A percentile compares a stretch with the other conserved stretches of the same genome.
These are phyloP conservation scores for Amanita brunnescens DNA, from an alignment of 768 basidiomycete genomes.

Conservation along the genomic window DNA sequence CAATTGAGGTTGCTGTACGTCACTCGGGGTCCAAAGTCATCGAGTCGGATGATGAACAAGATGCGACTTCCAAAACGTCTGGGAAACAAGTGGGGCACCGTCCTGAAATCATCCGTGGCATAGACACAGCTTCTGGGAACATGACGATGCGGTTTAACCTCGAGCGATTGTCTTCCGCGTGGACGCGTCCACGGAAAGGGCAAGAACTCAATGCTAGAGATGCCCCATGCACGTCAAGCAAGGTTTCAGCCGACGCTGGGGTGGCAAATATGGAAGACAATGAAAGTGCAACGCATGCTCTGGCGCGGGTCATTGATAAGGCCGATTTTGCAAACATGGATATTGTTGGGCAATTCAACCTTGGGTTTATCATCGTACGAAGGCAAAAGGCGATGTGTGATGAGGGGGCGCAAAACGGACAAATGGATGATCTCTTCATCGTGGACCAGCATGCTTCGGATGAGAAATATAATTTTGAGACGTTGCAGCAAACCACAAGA, in stretches of 20 bases:
- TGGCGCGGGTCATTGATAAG: conserved; percentile 83
- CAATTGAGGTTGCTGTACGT: conserved; percentile 16
- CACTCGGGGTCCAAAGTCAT: conserved; percentile 10
- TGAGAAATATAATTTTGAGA: conserved; percentile 99
- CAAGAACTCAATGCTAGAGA: neutral
- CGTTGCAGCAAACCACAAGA: conserved; percentile 78
- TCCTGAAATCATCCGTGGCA: conserved; percentile 2
- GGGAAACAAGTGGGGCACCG: neutral
- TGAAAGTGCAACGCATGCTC: conserved; percentile 48
- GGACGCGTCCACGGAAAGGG: conserved; percentile 8
- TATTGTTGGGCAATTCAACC: conserved; percentile 90
- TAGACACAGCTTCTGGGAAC: neutral
- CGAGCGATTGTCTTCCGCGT: conserved; percentile 17
- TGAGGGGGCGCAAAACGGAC: neutral
- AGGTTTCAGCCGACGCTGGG: conserved; percentile 28
- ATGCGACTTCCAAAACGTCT: neutral
- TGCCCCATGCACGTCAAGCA: neutral
- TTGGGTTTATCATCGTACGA: conserved; percentile 86
- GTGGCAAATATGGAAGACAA: conserved; percentile 39
- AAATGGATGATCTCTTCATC: conserved; percentile 87
- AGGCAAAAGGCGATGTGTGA: conserved; percentile 28
- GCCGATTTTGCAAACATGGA: conserved; percentile 79
- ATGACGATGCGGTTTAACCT: conserved; percentile 28
- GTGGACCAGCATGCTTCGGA: conserved; percentile 97
- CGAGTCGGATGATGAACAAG: conserved; percentile 16